These are phyloP conservation scores for Whalleya microplaca DNA, from an alignment of 2,329 filamentous ascomycete species.

Conservation along the genomic window DNA sequence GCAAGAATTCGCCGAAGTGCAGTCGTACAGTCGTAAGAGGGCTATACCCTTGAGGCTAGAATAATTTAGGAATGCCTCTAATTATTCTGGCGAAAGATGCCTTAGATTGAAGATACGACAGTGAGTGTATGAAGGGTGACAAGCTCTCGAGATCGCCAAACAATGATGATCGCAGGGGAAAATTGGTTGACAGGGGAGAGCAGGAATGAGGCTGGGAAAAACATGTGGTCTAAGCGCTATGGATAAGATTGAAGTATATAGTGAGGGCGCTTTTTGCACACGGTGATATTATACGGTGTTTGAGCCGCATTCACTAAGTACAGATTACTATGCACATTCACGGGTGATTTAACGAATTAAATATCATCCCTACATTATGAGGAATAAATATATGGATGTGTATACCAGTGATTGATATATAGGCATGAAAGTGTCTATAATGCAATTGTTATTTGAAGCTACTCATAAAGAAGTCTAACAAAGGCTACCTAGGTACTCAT, in stretches of 20 bases:
- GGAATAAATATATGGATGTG: too few species aligned
- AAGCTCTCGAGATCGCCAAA: conserved; percentile 5
- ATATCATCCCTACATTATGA: too few species aligned
- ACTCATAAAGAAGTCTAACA: too few species aligned
- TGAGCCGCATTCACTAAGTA: too few species aligned
- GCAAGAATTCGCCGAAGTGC: conserved; percentile 1
- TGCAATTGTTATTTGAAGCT: too few species aligned
- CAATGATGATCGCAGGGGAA: conserved; percentile 2
- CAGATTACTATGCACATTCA: too few species aligned
- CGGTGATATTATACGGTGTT: too few species aligned
- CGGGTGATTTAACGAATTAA: background rate
- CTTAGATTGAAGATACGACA: background rate
- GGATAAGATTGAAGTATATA: too few species aligned
- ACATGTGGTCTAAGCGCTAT: background rate
- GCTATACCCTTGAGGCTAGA: conserved; percentile 10
- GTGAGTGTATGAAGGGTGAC: background rate
- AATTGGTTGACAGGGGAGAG: background rate
- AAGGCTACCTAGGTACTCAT: too few species aligned
- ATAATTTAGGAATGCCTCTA: conserved; percentile 2
- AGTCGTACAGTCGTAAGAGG: conserved; percentile 10
- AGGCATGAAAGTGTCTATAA: too few species aligned
- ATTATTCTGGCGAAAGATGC: background rate
- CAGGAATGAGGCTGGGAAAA: conserved; percentile 7
- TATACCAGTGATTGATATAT: too few species aligned
- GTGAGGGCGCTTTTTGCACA: too few species aligned